Base-by-base conservation (phyloP, 2,329 filamentous ascomycete species). In the Paecilomyces niveus region DNA sequence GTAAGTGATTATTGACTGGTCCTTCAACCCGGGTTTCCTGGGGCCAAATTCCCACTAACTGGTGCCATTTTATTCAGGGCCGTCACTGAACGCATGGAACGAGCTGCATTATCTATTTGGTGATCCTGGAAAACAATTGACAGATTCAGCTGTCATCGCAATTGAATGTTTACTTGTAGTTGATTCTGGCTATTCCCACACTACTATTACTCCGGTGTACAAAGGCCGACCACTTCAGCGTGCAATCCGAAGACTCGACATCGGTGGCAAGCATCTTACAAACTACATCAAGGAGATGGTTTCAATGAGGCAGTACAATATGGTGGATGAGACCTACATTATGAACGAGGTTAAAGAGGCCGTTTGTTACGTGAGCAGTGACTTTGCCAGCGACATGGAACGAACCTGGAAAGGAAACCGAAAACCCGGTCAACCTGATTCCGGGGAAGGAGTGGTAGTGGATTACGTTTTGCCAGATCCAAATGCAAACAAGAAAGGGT, bases 321-420 rank as follows among this genome's bases (percentile, higher is more conserved):
- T 99, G 85, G 86, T 94, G 62, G 92, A 96, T 72, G 94, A 99
- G 67, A 88, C 89, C 0, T 88, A 95, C 72, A 88, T 97, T 55
- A 91, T 97, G 71, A 96, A 96, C 68, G 90, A 97, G 72, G 92
- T 97, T 74, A 99, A 99, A 70, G 94, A 99, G 71, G 83, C 88
- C 3, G 86, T 89, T 0, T 96, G 90, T 70, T 97, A 89, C 66
- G 86, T 97, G 10, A 89, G 89, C 2, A 77, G 84, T 0, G 85
- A 95, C 68, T 97, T 97, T 72, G 78, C 81, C 26, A 69, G 72
- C 6, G 90, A 97, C 65, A 82, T 99, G 35, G 92, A 97, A 62
- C 83, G 81, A 63, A 88, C 87, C 0, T 96, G 92, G 91, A 94
- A 91, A 72, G 89, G 88, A 6, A 85, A 88, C 1, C 78, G 85